Conservation (phyloP, 2,329 filamentous ascomycete species). For the Trichophyton benhamiae region DNA sequence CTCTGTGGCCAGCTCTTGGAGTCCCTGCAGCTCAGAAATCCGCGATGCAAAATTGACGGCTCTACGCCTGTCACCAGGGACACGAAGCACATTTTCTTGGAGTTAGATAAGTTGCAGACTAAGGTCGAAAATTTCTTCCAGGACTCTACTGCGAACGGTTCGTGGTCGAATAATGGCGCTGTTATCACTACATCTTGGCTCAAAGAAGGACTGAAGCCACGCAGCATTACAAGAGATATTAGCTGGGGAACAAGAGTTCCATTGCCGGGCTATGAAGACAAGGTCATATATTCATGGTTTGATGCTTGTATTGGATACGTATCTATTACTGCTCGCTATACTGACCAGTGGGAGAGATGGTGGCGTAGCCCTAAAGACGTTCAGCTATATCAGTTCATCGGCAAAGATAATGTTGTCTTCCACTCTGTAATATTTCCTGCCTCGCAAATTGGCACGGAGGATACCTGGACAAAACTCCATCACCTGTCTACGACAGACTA, state of each 20-base stretch:
- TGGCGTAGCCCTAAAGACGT: slow-evolving; percentile 75
- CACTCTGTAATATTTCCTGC: slow-evolving; percentile 76
- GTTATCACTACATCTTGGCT: slow-evolving; percentile 37
- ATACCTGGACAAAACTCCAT: slow-evolving; percentile 73
- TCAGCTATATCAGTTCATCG: slow-evolving; percentile 76
- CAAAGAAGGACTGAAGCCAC: slow-evolving; percentile 61
- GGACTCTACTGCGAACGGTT: slow-evolving; percentile 59
- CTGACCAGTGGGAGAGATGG: slow-evolving; percentile 73
- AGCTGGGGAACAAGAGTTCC: slow-evolving; percentile 59
- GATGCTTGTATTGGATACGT: slow-evolving; percentile 77
- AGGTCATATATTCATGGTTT: slow-evolving; percentile 78
- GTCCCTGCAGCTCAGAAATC: slow-evolving; percentile 64
- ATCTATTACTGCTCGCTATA: slow-evolving; percentile 74
- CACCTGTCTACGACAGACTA: slow-evolving; percentile 74
- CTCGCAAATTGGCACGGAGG: slow-evolving; percentile 64
- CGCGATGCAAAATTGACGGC: slow-evolving; percentile 85
- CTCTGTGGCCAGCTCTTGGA: slow-evolving; percentile 61
- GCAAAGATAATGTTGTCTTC: slow-evolving; percentile 68
- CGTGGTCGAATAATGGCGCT: slow-evolving; percentile 34
- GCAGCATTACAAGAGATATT: slow-evolving; percentile 73
- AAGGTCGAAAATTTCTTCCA: slow-evolving; percentile 67
- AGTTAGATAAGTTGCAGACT: slow-evolving; percentile 68
- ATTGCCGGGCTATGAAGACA: slow-evolving; percentile 47
- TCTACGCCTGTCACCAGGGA: slow-evolving; percentile 64
- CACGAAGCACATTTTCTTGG: slow-evolving; percentile 87